Evolutionary conservation across 192 early-diverging fungal species (phyloP), one percentile per base, ranked within the genome.

Genomic region (Coemansia furcata): DNA sequence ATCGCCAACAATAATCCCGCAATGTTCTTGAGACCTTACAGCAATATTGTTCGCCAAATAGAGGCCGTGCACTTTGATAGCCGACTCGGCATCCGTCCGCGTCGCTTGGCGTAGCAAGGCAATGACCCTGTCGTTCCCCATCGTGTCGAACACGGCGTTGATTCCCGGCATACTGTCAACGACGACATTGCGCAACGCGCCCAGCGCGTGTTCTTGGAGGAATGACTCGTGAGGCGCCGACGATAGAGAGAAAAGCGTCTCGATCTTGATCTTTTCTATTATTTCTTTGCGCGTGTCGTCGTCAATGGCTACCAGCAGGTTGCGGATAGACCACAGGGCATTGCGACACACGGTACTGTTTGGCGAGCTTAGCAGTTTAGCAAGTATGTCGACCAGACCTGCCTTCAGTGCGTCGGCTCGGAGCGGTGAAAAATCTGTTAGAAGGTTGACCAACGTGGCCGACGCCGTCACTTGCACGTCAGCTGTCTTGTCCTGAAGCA

Each of bases 21-120:
- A 73, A 40, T 59, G 63, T 19, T 42, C 37, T 17, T 64, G 60
- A 50, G 71, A 69, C 10, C 70, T 70, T 23, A 76, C 68, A 19
- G 69, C 71, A 6, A 76, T 61, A 62, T 82, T 82, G 74, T 82
- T 82, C 1, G 55, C 62, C 66, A 82, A 61, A 38, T 82, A 82
- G 21, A 82, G 74, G 21, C 65, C 65, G 30, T 82, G 79, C 15
- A 75, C 64, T 33, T 71, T 47, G 69, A 66, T 55, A 14, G 62
- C 38, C 40, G 63, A 38, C 12, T 70, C 62, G 23, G 58, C 30
- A 23, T 60, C 44, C 8, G 60, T 6, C 12, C 40, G 35, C 43
- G 73, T 71, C 37, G 72, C 52, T n/a, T 47, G 64, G 7, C 19
- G 43, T 17, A 82, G 71, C 52, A 82, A 61, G 23, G 44, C 57